Conservation (phyloP, 208 protist species). For the Wallacemonas sp. region DNA sequence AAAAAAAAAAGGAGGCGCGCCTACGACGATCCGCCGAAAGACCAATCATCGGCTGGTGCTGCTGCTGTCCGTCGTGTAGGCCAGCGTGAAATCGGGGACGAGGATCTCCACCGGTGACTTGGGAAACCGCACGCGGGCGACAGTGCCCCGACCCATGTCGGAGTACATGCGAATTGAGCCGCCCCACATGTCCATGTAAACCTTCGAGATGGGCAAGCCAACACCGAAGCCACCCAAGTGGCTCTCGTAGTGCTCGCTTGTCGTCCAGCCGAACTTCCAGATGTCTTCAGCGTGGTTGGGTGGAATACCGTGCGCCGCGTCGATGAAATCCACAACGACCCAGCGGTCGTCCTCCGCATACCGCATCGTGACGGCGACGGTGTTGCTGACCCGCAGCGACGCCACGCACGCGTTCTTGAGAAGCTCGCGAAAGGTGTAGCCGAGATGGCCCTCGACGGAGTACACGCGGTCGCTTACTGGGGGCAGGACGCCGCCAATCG, state of each 20-base stretch:
- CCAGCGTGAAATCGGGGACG: constrained; percentile 25
- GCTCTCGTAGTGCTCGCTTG: constrained; percentile 61
- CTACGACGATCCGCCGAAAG: no score
- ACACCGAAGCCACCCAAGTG: constrained; percentile 81
- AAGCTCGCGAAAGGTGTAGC: constrained; percentile 79
- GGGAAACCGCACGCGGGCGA: constrained; percentile 79
- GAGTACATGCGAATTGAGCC: constrained; percentile 79
- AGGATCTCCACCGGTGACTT: constrained; percentile 70
- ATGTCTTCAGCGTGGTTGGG: constrained; percentile 48
- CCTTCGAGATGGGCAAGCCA: constrained; percentile 79
- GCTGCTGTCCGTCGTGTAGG: neutral
- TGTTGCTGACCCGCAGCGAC: constrained; percentile 22
- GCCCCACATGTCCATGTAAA: constrained; percentile 87
- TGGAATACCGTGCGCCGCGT: constrained; percentile 63
- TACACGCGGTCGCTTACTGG: constrained; percentile 30
- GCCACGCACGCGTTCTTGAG: constrained; percentile 90
- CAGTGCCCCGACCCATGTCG: constrained; percentile 42
- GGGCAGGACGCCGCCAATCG: neutral
- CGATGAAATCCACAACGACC: constrained; percentile 77
- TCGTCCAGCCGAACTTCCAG: constrained; percentile 90
- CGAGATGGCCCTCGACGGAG: constrained; percentile 73
- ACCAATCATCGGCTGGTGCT: neutral
- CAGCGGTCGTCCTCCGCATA: constrained; percentile 59
- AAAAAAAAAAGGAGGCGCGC: no score
- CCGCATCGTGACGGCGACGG: constrained; percentile 44